These are phyloP conservation scores for Leucoagaricus sp. DNA, from an alignment of 1,284 basidiomycete genomes.

Conservation along the genomic window DNA sequence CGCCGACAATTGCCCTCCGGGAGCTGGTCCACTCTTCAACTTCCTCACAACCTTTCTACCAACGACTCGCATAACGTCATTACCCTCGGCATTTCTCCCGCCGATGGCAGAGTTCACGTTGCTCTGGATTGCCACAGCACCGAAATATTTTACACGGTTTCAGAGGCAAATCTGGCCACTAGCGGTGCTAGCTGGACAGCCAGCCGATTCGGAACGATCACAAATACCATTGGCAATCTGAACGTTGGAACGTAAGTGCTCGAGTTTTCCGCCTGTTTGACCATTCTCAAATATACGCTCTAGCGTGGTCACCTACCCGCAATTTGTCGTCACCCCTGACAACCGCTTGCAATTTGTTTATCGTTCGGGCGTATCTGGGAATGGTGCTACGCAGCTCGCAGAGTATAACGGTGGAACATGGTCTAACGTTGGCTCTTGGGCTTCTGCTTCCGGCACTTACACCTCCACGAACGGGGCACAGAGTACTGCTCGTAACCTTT, in stretches of 20 bases:
- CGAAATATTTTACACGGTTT: conserved; percentile 39
- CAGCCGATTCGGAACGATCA: conserved; percentile 39
- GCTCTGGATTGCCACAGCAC: conserved; percentile 46
- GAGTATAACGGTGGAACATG: conserved; percentile 41
- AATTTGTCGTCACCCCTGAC: conserved; percentile 44
- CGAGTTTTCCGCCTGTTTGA: background rate
- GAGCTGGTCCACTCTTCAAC: conserved; percentile 39
- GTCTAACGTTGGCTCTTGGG: conserved; percentile 45
- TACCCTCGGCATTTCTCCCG: conserved; percentile 40
- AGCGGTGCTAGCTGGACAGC: conserved; percentile 41
- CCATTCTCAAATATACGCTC: background rate
- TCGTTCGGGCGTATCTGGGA: conserved; percentile 43
- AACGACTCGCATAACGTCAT: conserved; percentile 45
- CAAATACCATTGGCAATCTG: conserved; percentile 37
- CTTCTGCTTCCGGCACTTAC: conserved; percentile 41
- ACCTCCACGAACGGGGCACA: conserved; percentile 38
- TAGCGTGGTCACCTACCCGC: conserved; percentile 43
- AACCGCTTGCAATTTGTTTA: conserved; percentile 46
- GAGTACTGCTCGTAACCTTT: conserved; percentile 41
- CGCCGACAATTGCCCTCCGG: conserved; percentile 39
- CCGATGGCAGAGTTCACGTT: conserved; percentile 44
- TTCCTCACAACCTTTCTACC: conserved; percentile 39
- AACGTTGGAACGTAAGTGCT: conserved; percentile 40
- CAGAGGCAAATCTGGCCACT: conserved; percentile 37
- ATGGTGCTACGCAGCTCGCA: conserved; percentile 44